Evolutionary conservation across 805 yeast species (phyloP), one percentile per base, ranked within the genome.

Genomic region (Sugiyamaella americana): DNA sequence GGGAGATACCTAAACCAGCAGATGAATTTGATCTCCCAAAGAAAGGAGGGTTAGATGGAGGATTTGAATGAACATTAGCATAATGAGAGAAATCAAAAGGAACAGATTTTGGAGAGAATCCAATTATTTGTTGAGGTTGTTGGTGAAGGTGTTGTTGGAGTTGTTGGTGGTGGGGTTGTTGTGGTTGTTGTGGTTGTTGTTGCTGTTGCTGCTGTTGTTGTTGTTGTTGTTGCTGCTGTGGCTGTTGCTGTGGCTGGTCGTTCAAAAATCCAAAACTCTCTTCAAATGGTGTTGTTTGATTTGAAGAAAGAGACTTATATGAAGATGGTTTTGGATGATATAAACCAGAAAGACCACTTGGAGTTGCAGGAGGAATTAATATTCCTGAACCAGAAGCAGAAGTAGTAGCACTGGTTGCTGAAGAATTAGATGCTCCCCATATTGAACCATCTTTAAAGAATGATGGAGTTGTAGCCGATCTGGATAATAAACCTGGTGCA

Each of bases 261-360:
- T 11, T 19, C 21, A 35, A 19, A 19, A 35, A 35, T 35, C 38
- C 21, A 18, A 19, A 6, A 13, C 53, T 60, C 39, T 37, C 46
- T 8, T 43, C 50, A 30, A 46, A 16, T 11, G 50, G 47, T 29
- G 52, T 46, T 20, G 49, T 46, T 5, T 50, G 68, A 61, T 38
- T 57, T 55, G 41, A 45, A 50, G 26, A 43, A 43, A 26, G 44
- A 40, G 37, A 40, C 50, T 29, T 54, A 47, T 26, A 37, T 17
- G 35, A 34, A 19, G 44, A 26, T n/a, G 45, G 42, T 24, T 37
- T 23, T 13, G 34, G 46, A 29, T 44, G 51, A 44, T 50, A 48
- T 40, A 51, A 39, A 46, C 51, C 5, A 48, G 57, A 26, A 51
- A 52, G 35, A 51, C 54, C 35, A 35, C 38, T 17, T 6, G 21